These are phyloP conservation scores for Suillus placidus DNA, from an alignment of 768 basidiomycete genomes.

Conservation along the genomic window DNA sequence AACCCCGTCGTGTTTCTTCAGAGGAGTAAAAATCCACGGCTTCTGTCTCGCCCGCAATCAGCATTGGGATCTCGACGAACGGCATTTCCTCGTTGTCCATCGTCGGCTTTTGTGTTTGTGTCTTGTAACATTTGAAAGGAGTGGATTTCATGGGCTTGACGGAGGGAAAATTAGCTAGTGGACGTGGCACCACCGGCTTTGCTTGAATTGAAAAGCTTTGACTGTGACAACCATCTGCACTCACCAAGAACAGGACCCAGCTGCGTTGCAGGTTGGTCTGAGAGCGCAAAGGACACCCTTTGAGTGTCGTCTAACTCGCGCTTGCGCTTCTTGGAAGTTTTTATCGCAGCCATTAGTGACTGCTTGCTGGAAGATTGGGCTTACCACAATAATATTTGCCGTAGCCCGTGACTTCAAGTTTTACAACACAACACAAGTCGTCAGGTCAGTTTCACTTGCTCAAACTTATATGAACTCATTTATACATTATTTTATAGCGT, in stretches of 20 bases:
- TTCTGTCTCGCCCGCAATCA: constrained; percentile 84
- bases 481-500: constrained; percentile 8
- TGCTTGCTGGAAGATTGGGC: constrained; percentile 15
- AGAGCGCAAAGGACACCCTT: constrained; percentile 41
- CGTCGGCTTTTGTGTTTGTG: constrained; percentile 39
- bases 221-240: constrained; percentile 35
- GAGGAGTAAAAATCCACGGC: constrained; percentile 80
- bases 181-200: constrained; percentile 18
- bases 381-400: neutral
- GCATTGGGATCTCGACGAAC: constrained; percentile 35
- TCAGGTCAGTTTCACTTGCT: constrained; percentile 10
- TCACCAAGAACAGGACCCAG: constrained; percentile 57
- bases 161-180: constrained; percentile 65
- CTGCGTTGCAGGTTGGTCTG: constrained; percentile 37
- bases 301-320: constrained; percentile 39
- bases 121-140: constrained; percentile 63
- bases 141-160: constrained; percentile 59
- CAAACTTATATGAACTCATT: constrained; percentile 1
- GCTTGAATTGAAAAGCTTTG: constrained; percentile 13
- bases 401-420: constrained; percentile 3
- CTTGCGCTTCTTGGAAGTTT: constrained; percentile 52
- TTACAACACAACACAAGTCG: constrained; percentile 26
- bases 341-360: constrained; percentile 22
- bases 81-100: constrained; percentile 25
- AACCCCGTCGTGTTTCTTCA: constrained; percentile 51